These are phyloP conservation scores for Hirschfeldia incana DNA, from an alignment of 345 rosid species.

Conservation along the genomic window DNA sequence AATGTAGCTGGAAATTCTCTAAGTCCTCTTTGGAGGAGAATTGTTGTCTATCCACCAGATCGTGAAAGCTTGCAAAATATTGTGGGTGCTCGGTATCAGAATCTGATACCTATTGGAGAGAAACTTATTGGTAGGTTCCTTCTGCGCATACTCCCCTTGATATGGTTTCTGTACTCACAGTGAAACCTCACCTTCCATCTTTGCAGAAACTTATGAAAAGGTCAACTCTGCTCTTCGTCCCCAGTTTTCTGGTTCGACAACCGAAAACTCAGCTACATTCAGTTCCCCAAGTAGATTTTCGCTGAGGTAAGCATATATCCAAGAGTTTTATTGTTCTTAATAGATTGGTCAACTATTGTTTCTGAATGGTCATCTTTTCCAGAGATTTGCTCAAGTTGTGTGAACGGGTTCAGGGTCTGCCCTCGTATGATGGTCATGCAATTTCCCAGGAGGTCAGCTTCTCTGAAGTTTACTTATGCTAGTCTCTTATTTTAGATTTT, in stretches of 20 bases:
- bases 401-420: constrained; percentile 64
- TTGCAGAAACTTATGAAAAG: constrained; percentile 68
- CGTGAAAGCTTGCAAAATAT: constrained; percentile 61
- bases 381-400: constrained; percentile 98
- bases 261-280: constrained; percentile 41
- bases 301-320: constrained; percentile 51
- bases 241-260: constrained; percentile 39
- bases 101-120: constrained; percentile 56
- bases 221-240: constrained; percentile 46
- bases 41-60: constrained; percentile 69
- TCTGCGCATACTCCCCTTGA: constrained; percentile 10
- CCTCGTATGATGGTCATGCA: constrained; percentile 50
- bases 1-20: constrained; percentile 62
- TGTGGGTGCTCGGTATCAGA: constrained; percentile 65
- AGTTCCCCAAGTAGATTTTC: constrained; percentile 62
- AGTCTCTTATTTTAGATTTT: constrained; percentile 2
- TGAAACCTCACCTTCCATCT: constrained; percentile 25
- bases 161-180: constrained; percentile 20
- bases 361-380: constrained; percentile 36
- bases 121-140: constrained; percentile 68
- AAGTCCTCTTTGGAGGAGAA: constrained; percentile 81
- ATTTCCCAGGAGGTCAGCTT: constrained; percentile 76
- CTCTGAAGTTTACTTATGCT: neutral
- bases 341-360: constrained; percentile 26
- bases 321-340: constrained; percentile 4